Percentiles rank a stretch among this genome's conserved stretches.
Evolutionary conservation across 805 yeast species (phyloP).

Genomic region (Ogataea corticis): DNA sequence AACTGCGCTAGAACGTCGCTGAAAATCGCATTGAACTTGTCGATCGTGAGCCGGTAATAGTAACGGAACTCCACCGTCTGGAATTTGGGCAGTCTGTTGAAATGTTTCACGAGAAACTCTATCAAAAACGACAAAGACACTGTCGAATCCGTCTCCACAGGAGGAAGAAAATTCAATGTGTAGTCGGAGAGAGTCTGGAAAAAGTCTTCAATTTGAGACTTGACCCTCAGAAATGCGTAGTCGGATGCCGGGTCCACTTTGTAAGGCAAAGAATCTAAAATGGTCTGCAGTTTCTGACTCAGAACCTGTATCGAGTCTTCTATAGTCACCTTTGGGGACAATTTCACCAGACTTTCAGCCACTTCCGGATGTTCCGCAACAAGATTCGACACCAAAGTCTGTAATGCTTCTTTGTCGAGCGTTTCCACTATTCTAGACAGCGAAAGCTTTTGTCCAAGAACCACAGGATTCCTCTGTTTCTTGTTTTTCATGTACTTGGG

Average conservation of each 20-base stretch:
- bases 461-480: conserved; percentile 39
- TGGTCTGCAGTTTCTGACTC: conserved; percentile 42
- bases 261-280: conserved; percentile 63
- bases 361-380: conserved; percentile 65
- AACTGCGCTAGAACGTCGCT: conserved; percentile 27
- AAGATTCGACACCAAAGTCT: conserved; percentile 50
- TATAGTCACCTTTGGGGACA: conserved; percentile 61
- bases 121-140: conserved; percentile 63
- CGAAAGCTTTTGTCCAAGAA: conserved; percentile 62
- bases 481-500: conserved; percentile 22
- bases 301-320: conserved; percentile 52
- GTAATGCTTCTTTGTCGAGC: conserved; percentile 57
- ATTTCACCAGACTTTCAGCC: conserved; percentile 45
- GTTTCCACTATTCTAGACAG: conserved; percentile 66
- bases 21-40: conserved; percentile 35
- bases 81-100: conserved; percentile 69
- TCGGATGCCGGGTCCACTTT: conserved; percentile 73
- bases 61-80: conserved; percentile 54
- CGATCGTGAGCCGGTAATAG: conserved; percentile 36
- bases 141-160: conserved; percentile 55
- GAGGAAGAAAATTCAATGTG: conserved; percentile 70
- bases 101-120: conserved; percentile 52
- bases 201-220: conserved; percentile 66
- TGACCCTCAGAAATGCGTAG: conserved; percentile 74
- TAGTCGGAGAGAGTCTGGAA: conserved; percentile 72